phyloP scores from a whole-genome alignment of 345 rosid genomes.

The Cardamine chenopodiifolia region DNA sequence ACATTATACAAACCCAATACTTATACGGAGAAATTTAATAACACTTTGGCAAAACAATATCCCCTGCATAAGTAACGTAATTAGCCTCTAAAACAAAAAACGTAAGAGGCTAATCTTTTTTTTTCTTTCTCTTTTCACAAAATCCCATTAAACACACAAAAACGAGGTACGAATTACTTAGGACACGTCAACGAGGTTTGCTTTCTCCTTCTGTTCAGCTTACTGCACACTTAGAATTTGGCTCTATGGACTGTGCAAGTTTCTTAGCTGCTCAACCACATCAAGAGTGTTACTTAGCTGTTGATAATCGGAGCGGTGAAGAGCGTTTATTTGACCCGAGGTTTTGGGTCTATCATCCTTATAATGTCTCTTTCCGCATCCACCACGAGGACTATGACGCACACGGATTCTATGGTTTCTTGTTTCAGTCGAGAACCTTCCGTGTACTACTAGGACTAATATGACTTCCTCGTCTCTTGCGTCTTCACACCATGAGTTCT shows the following conservation, averaged over 20 bases:
- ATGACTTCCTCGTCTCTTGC: conserved; percentile 67
- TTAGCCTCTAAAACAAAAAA: conserved; percentile 35
- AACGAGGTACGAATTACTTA: conserved; percentile 16
- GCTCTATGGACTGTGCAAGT: conserved; percentile 70
- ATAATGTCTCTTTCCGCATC: conserved; percentile 40
- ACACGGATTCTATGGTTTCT: conserved; percentile 71
- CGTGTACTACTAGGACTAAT: conserved; percentile 60
- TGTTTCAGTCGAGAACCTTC: conserved; percentile 59
- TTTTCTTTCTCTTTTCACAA: not conserved
- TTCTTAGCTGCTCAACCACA: conserved; percentile 68
- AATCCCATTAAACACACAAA: conserved; percentile 24
- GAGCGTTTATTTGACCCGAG: conserved; percentile 50
- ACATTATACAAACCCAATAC: conserved; percentile 17
- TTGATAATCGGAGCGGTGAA: conserved; percentile 75
- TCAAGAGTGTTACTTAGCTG: conserved; percentile 72
- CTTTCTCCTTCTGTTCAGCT: not conserved
- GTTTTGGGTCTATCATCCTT: conserved; percentile 40
- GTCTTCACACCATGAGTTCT: conserved; percentile 78
- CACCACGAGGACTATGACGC: conserved; percentile 56
- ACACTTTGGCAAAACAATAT: conserved; percentile 7
- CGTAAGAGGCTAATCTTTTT: conserved; percentile 22
- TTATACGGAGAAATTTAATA: not conserved
- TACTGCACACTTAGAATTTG: conserved; percentile 37
- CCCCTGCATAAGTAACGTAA: conserved; percentile 6
- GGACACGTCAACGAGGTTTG: not conserved